Percentiles rank a stretch among this genome's conserved stretches.
phyloP scores from a whole-genome alignment of 75 land plant genomes.

The Selaginella tamariscina region DNA sequence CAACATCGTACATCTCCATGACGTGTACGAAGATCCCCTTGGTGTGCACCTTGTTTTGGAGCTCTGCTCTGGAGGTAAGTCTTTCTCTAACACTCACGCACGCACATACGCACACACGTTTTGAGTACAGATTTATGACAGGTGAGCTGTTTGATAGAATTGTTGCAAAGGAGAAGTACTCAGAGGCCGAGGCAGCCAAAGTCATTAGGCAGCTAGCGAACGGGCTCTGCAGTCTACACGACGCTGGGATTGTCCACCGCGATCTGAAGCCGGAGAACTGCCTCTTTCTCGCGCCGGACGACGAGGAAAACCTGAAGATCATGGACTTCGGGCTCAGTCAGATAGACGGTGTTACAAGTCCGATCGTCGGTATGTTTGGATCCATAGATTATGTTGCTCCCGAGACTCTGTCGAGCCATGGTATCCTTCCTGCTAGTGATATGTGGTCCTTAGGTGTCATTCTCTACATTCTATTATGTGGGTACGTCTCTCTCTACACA shows the following conservation, averaged over 20 bases:
- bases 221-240: background rate
- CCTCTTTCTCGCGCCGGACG: background rate
- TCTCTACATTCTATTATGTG: slow-evolving; percentile 48
- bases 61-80: background rate
- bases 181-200: background rate
- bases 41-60: background rate
- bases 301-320: slow-evolving; percentile 33
- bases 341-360: slow-evolving; percentile 40
- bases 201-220: background rate
- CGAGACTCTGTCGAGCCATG: slow-evolving; percentile 29
- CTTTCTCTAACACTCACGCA: no score
- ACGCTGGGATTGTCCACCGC: background rate
- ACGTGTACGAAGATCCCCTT: background rate
- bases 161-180: background rate
- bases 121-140: no score
- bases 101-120: no score
- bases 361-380: slow-evolving; percentile 48
- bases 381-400: slow-evolving; percentile 55
- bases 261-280: background rate
- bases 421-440: slow-evolving; percentile 34
- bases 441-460: slow-evolving; percentile 61
- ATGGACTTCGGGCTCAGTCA: slow-evolving; percentile 49
- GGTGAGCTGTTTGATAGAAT: background rate
- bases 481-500: no score
- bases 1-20: background rate